phyloP scores from a whole-genome alignment of 2,329 filamentous ascomycete species.

The Cytospora piceicola region DNA sequence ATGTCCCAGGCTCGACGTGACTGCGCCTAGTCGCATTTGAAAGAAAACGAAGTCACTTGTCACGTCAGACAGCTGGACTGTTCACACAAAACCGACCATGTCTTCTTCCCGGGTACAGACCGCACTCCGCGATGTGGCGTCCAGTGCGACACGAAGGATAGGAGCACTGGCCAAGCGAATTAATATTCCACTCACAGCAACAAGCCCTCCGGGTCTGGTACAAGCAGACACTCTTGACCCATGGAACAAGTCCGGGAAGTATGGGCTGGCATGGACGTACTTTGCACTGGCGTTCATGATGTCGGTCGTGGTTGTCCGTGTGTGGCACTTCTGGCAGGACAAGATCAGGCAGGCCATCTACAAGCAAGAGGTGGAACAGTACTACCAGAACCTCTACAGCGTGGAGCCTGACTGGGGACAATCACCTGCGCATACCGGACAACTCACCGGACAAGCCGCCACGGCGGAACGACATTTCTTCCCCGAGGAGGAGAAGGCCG shows the following conservation, averaged over 20 bases:
- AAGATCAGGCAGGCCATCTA: constrained; percentile 88
- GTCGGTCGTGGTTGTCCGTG: constrained; percentile 68
- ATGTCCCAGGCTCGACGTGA: constrained; percentile 18
- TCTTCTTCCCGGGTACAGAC: constrained; percentile 43
- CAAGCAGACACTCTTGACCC: constrained; percentile 73
- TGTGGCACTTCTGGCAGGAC: constrained; percentile 91
- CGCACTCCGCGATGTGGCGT: constrained; percentile 40
- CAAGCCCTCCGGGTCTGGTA: constrained; percentile 63
- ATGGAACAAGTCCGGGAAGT: constrained; percentile 81
- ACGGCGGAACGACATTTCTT: constrained; percentile 72
- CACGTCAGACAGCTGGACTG: constrained; percentile 27
- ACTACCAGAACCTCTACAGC: constrained; percentile 59
- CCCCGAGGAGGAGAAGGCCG: constrained; percentile 63
- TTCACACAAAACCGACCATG: constrained; percentile 41
- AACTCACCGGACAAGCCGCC: constrained; percentile 30
- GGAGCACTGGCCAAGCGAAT: constrained; percentile 57
- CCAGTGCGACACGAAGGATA: constrained; percentile 42
- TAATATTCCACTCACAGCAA: constrained; percentile 61
- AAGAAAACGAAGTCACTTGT: neutral
- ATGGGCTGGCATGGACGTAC: constrained; percentile 86
- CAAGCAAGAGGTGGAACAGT: constrained; percentile 76
- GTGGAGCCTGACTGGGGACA: constrained; percentile 53
- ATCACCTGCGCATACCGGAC: constrained; percentile 52
- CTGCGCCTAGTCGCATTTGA: constrained; percentile 28
- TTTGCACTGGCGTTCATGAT: constrained; percentile 76